Base-by-base conservation (phyloP, 371 early-diverging fungal species). In the Encephalitozoon intestinalis region DNA sequence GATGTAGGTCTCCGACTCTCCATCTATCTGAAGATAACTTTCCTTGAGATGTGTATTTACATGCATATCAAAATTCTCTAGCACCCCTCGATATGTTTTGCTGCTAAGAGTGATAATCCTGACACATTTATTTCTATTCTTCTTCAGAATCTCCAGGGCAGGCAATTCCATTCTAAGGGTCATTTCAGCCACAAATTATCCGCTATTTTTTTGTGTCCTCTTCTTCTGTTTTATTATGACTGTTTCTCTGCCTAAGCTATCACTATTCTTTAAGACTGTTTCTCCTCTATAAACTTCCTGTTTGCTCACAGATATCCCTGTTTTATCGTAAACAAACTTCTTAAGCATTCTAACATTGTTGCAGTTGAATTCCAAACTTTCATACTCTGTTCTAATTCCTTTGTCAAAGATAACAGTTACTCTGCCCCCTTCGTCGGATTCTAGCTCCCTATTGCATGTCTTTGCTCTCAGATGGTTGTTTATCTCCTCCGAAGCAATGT, bases 281-380 rank as follows among this genome's bases (percentile, higher is more conserved):
- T 72, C 65, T 11, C 49, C 43, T 31, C 58, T 63, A 2, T 37
- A 46, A 2, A 72, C 41, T 21, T 58, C 64, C 40, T 64, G 73
- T 28, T 72, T 72, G 51, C 73, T 72, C n/a, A 72, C 65, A 31
- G 52, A 51, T 30, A 72, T 25, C 12, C 73, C 73, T 26, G 51
- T 64, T 37, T 39, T 63, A 21, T 72, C 73, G 49, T 72, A 72
- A 15, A 72, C 34, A 11, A 50, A 18, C 50, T 49, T 72, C 21
- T 72, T 72, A 4, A 54, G 12, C 34, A 63, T 64, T 31, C 51
- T 72, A 44, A 72, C 73, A 25, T 18, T 46, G 12, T 18, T 30
- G n/a, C 30, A 46, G 21, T 72, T 50, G 2, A 64, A 0, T 15
- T 34, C 65, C 12, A 64, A 7, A 4, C 11, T n/a, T 31, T 63